Conservation (phyloP, 352 stramenopile genomes). For the Phytophthora pistaciae region DNA sequence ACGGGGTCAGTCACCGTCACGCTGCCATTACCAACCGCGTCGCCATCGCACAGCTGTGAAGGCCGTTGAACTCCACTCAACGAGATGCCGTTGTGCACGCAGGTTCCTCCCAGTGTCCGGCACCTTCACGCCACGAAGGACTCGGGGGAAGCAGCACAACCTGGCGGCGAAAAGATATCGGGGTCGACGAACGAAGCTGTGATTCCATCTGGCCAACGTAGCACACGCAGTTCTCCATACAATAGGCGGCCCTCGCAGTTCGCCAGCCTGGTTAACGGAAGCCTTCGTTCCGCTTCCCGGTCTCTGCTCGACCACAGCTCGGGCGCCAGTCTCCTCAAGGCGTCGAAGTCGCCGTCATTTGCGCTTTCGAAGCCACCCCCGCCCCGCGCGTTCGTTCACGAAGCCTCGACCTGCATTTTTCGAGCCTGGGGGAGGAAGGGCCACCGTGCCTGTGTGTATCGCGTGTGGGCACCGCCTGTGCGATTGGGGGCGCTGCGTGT, state of each 20-base stretch:
- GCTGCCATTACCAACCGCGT: background rate
- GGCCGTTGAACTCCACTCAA: background rate
- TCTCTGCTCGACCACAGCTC: constrained; percentile 18
- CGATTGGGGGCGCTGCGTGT: constrained; percentile 9
- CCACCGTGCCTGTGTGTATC: constrained; percentile 14
- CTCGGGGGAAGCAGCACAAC: background rate
- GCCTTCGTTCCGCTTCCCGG: constrained; percentile 3
- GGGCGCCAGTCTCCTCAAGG: constrained; percentile 20
- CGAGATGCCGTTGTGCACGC: background rate
- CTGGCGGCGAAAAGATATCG: constrained; percentile 1
- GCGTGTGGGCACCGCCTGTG: constrained; percentile 8
- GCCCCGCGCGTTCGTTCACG: constrained; percentile 5
- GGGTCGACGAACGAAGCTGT: background rate
- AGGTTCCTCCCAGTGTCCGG: background rate
- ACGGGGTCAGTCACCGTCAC: background rate
- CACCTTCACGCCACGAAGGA: background rate
- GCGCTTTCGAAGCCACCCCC: constrained; percentile 9
- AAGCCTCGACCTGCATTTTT: constrained; percentile 36
- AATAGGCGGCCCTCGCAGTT: background rate
- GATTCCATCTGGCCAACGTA: constrained; percentile 23
- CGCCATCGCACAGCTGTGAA: background rate
- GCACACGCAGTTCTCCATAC: constrained; percentile 4
- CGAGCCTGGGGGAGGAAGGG: constrained; percentile 18
- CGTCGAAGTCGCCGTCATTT: constrained; percentile 23
- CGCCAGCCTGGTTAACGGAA: constrained; percentile 20